Base-by-base conservation (phyloP, 1,284 basidiomycete genomes). In the Cutaneotrichosporon spelunceum region DNA sequence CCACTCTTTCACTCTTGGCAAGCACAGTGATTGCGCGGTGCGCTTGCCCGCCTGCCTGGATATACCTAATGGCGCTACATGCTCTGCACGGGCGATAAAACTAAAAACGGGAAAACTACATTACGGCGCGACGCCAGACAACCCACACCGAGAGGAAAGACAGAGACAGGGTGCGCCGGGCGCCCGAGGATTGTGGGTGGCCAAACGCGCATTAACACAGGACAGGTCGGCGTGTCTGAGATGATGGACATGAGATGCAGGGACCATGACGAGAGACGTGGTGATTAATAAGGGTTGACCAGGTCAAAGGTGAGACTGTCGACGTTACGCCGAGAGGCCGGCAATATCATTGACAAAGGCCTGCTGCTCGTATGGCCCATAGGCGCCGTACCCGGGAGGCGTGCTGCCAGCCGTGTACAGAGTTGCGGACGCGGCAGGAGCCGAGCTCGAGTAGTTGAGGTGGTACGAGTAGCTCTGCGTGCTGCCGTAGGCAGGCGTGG, bases 311-410 rank as follows among this genome's bases (percentile, higher is more conserved):
- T 49, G 47, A 49, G 47, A 26, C 10, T 3, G 36, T 4, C 23
- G 47, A 10, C 9, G 19, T 50, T 57, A 63, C 27, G 62, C 56
- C n/a, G 59, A 60, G n/a, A 63, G 56, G 21, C 62, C 57, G 3
- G 57, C 53, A 45, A 64, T 56, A 47, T 64, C 63, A 27, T 39
- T 49, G 23, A 64, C 63, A 47, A 60, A 64, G 9, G 55, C 39
- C 45, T 53, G 59, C 36, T 49, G 52, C 50, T 56, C 39, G 47
- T 64, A 59, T 29, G 60, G 60, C 23, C 34, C 49, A 47, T 63
- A 63, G 48, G 54, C 47, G 6, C 24, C 26, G 62, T 57, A 60
- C 50, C 56, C 50, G 16, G 57, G 42, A 6, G 54, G 34, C 56
- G 56, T 57, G 47, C 36, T 48, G 45, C 56, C 44, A 13, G 56